Conservation (phyloP, 768 basidiomycete genomes). For the Ramaria sp. region DNA sequence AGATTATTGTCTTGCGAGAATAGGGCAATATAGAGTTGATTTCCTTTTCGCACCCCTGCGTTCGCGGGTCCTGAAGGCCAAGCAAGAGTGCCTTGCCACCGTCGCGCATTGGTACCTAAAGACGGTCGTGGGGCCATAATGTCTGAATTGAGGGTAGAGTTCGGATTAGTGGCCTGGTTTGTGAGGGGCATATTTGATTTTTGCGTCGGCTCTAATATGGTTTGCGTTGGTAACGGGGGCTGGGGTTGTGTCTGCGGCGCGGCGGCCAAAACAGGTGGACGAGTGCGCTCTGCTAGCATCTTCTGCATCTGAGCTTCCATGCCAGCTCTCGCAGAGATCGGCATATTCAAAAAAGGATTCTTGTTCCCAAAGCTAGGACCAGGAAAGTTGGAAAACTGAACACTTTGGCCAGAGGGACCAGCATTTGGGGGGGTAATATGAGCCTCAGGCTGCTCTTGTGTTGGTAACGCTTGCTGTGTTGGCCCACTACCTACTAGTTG, state of each 20-base stretch:
- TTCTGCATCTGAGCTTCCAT: slow-evolving; percentile 37
- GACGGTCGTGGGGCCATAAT: slow-evolving; percentile 22
- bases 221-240: not conserved
- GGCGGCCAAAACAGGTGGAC: slow-evolving; percentile 15
- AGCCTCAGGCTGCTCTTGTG: not conserved
- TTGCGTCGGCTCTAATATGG: not conserved
- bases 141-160: slow-evolving; percentile 23
- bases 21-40: not conserved
- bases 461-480: not conserved
- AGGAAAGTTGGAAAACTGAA: slow-evolving; percentile 1
- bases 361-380: not conserved
- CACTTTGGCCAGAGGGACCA: not conserved
- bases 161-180: slow-evolving; percentile 27
- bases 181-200: not conserved
- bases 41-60: not conserved
- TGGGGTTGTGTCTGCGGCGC: slow-evolving; percentile 5
- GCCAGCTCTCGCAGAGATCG: slow-evolving; percentile 10
- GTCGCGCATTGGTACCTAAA: slow-evolving; percentile 32
- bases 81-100: slow-evolving; percentile 25
- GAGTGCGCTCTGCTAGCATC: slow-evolving; percentile 33
- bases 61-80: slow-evolving; percentile 18
- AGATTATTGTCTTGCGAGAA: slow-evolving; percentile 1
- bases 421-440: not conserved
- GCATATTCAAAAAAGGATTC: slow-evolving; percentile 10
- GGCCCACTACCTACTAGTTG: not conserved